These are phyloP conservation scores for Fusarium sambucinum DNA, from an alignment of 2,329 filamentous ascomycete species.

Conservation along the genomic window DNA sequence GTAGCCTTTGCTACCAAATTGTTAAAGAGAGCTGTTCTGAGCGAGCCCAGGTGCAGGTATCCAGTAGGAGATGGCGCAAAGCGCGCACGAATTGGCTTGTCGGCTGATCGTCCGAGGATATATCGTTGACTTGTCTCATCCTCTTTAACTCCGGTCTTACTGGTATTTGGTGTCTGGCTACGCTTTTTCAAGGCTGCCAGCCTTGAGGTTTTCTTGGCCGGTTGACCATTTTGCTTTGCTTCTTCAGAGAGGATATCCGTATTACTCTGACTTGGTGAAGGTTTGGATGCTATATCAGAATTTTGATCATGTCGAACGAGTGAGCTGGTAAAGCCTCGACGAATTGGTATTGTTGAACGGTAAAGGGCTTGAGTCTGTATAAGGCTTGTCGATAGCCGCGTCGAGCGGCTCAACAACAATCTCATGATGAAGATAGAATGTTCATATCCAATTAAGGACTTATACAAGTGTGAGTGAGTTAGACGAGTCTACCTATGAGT, in stretches of 20 bases:
- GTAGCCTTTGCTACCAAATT: constrained; percentile 91
- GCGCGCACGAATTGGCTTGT: constrained; percentile 68
- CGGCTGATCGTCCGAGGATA: constrained; percentile 63
- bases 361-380: background rate
- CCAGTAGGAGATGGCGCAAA: constrained; percentile 98
- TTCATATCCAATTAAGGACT: constrained; percentile 38
- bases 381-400: constrained; percentile 24
- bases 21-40: constrained; percentile 95
- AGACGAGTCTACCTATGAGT: constrained; percentile 31
- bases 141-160: background rate
- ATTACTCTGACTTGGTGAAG: background rate
- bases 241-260: background rate
- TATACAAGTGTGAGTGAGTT: constrained; percentile 16
- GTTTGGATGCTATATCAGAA: background rate
- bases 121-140: constrained; percentile 36
- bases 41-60: constrained; percentile 89
- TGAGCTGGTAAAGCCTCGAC: constrained; percentile 33
- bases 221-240: background rate
- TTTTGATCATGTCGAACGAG: constrained; percentile 25
- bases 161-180: background rate
- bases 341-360: constrained; percentile 5
- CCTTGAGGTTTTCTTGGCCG: constrained; percentile 31
- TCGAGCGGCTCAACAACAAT: constrained; percentile 27
- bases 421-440: constrained; percentile 38
- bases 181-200: constrained; percentile 45